These are phyloP conservation scores for Leccinum longicurvipes DNA, from an alignment of 768 basidiomycete genomes.

Conservation along the genomic window DNA sequence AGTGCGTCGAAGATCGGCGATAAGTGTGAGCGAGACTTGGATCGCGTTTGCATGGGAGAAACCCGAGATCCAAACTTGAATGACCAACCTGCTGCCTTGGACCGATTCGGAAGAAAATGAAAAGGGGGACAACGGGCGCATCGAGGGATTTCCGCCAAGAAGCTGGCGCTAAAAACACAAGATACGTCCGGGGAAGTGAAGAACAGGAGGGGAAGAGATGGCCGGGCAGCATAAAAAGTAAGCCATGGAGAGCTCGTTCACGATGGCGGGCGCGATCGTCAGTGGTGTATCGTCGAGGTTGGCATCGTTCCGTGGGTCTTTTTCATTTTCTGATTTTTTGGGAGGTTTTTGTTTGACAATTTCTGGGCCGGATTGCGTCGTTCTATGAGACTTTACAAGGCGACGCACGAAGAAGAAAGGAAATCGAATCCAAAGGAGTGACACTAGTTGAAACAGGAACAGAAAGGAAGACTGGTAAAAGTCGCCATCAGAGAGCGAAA, in stretches of 20 bases:
- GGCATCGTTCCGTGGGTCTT: slow-evolving; percentile 2
- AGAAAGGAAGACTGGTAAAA: neutral
- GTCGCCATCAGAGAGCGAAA: neutral
- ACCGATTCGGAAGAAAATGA: neutral
- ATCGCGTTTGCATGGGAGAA: neutral
- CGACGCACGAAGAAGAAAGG: neutral
- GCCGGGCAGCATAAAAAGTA: neutral
- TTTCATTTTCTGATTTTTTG: neutral
- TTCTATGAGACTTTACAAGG: neutral
- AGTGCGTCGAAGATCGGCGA: neutral
- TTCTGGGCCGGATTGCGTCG: neutral
- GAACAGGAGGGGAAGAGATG: neutral
- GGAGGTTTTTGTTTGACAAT: neutral
- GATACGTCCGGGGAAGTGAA: neutral
- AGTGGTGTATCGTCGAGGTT: neutral
- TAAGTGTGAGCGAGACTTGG: neutral
- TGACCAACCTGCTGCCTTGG: neutral
- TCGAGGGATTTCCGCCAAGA: slow-evolving; percentile 5
- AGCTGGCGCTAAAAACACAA: slow-evolving; percentile 2
- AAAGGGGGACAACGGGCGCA: slow-evolving; percentile 4
- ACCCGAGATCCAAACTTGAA: neutral
- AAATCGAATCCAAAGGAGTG: neutral
- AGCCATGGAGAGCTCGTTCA: neutral
- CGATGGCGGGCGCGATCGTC: neutral
- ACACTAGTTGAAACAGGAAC: neutral